These are phyloP conservation scores for Cladosporium sp. DNA, from an alignment of 2,329 filamentous ascomycete genomes.

Conservation along the genomic window DNA sequence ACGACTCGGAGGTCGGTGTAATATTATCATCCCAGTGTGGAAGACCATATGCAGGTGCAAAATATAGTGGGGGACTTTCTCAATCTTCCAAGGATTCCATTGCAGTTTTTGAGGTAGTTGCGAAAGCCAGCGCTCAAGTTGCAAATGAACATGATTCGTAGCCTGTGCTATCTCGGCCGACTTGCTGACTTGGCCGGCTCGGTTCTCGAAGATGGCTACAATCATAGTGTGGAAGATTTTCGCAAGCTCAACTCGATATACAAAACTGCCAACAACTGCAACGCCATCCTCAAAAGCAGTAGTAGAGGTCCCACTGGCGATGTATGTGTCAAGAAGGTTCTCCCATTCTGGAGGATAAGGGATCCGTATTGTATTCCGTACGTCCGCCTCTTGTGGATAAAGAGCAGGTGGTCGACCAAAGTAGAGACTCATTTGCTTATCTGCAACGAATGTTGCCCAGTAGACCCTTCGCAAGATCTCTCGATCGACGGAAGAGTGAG, in stretches of 20 bases:
- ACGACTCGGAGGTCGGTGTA: background rate
- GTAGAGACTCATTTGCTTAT: slow-evolving; percentile 6
- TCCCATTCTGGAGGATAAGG: slow-evolving; percentile 7
- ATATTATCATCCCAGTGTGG: background rate
- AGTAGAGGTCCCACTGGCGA: slow-evolving; percentile 1
- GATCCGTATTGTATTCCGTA: slow-evolving; percentile 1
- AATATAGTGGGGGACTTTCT: slow-evolving; percentile 1
- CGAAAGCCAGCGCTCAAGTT: background rate
- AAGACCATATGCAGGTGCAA: slow-evolving; percentile 2
- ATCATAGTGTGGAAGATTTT: slow-evolving; percentile 5
- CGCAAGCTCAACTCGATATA: background rate
- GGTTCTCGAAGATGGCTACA: slow-evolving; percentile 1
- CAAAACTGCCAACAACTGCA: slow-evolving; percentile 3
- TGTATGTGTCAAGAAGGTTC: background rate
- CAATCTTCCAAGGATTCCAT: slow-evolving; percentile 6
- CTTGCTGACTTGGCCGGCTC: background rate
- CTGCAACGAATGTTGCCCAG: slow-evolving; percentile 1
- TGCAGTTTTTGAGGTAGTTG: slow-evolving; percentile 1
- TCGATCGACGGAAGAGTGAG: background rate
- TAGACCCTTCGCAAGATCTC: slow-evolving; percentile 1
- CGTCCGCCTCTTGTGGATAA: background rate
- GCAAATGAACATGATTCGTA: background rate
- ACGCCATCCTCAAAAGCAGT: slow-evolving; percentile 1
- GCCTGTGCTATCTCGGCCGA: background rate
- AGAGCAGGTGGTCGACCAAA: slow-evolving; percentile 1